A percentile compares a stretch with the other conserved stretches of the same genome.
Evolutionary conservation across 2,329 filamentous ascomycete genomes (phyloP).

Genomic region (Zasmidium cellare): DNA sequence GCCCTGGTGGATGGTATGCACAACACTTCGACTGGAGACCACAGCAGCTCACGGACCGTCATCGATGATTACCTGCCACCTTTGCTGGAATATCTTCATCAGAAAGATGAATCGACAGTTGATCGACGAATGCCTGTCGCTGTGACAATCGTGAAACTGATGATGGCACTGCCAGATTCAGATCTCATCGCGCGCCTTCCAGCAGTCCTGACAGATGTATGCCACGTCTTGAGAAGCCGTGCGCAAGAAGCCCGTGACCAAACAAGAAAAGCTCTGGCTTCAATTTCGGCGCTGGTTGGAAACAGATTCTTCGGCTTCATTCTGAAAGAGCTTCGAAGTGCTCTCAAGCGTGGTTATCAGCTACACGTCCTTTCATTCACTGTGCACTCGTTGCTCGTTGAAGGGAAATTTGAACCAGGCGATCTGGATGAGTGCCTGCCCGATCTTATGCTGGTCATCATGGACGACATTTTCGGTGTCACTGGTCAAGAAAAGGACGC

Average conservation of each 20-base stretch:
- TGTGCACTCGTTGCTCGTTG: slow-evolving; percentile 84
- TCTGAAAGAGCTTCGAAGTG: slow-evolving; percentile 83
- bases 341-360: slow-evolving; percentile 83
- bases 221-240: slow-evolving; percentile 87
- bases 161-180: slow-evolving; percentile 74
- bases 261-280: slow-evolving; percentile 81
- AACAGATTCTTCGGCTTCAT: slow-evolving; percentile 85
- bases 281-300: slow-evolving; percentile 79
- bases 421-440: slow-evolving; percentile 85
- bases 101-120: slow-evolving; percentile 93
- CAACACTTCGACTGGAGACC: slow-evolving; percentile 5
- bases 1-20: slow-evolving; percentile 77
- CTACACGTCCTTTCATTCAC: slow-evolving; percentile 94
- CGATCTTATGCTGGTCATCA: slow-evolving; percentile 77
- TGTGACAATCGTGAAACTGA: slow-evolving; percentile 81
- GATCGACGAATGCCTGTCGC: slow-evolving; percentile 89
- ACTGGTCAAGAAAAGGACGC: slow-evolving; percentile 96
- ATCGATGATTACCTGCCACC: slow-evolving; percentile 74
- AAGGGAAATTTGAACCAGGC: slow-evolving; percentile 72
- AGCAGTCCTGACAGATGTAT: slow-evolving; percentile 84
- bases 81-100: slow-evolving; percentile 80
- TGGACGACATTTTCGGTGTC: slow-evolving; percentile 96
- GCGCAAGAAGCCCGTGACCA: slow-evolving; percentile 87
- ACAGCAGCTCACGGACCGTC: slow-evolving; percentile 44
- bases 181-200: slow-evolving; percentile 75